phyloP scores from a whole-genome alignment of 1,284 basidiomycete species.

The Trichosporon sp. region DNA sequence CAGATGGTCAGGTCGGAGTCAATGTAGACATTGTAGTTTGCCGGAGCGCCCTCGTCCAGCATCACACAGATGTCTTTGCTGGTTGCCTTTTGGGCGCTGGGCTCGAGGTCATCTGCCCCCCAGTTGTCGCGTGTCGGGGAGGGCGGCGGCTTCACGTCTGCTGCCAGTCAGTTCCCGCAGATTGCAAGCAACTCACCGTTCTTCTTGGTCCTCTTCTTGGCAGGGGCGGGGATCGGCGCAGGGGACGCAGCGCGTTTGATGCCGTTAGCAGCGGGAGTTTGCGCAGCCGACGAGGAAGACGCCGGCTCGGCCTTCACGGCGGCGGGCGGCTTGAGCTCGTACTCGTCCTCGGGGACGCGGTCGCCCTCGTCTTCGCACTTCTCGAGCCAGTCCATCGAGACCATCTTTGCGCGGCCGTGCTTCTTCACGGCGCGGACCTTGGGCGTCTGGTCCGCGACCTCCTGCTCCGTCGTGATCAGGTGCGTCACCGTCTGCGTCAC shows the following conservation, averaged over 20 bases:
- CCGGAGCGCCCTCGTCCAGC: constrained; percentile 11
- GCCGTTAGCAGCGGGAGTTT: not conserved
- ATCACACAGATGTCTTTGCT: constrained; percentile 8
- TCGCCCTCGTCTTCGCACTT: constrained; percentile 9
- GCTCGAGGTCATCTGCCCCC: not conserved
- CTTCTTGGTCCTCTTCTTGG: constrained; percentile 13
- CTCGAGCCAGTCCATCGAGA: constrained; percentile 15
- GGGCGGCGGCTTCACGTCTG: not conserved
- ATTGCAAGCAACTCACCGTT: not conserved
- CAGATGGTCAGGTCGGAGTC: constrained; percentile 54
- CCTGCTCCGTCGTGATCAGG: constrained; percentile 10
- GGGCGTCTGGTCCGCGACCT: not conserved
- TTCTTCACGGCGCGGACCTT: not conserved
- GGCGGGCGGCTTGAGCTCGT: not conserved
- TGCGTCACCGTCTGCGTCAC: constrained; percentile 20
- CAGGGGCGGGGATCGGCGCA: not conserved
- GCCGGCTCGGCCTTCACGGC: no score
- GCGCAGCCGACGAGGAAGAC: not conserved
- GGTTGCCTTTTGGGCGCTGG: constrained; percentile 9
- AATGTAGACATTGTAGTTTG: constrained; percentile 55
- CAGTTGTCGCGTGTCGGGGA: constrained; percentile 2
- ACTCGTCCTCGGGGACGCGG: constrained; percentile 8
- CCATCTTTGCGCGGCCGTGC: constrained; percentile 3
- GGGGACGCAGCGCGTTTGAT: constrained; percentile 13
- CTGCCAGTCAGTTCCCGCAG: not conserved